phyloP scores from a whole-genome alignment of 305 asterid genomes.

The Vinca major region DNA sequence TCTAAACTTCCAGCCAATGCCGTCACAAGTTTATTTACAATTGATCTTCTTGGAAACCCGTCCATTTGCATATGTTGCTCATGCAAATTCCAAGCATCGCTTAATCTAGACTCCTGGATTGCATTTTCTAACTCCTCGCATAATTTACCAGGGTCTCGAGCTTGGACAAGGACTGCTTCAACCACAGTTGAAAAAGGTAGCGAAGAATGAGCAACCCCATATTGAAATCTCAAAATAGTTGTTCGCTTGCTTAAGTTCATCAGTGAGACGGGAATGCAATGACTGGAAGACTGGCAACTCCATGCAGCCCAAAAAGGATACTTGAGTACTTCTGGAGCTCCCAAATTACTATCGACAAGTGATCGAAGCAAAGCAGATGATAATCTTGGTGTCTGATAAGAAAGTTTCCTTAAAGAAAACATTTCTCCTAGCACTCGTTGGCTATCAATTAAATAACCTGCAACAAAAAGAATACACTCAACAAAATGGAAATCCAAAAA shows the following conservation, averaged over 20 bases:
- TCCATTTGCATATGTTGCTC: conserved; percentile 64
- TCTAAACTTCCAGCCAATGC: conserved; percentile 43
- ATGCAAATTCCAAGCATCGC: conserved; percentile 71
- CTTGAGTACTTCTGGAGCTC: conserved; percentile 18
- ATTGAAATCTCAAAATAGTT: conserved; percentile 13
- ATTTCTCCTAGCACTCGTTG: conserved; percentile 25
- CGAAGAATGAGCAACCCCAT: conserved; percentile 19
- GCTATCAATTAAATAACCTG: conserved; percentile 5
- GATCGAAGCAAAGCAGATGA: conserved; percentile 22
- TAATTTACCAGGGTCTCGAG: conserved; percentile 69
- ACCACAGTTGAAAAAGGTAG: conserved; percentile 40
- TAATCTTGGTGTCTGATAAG: conserved; percentile 17
- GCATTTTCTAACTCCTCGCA: conserved; percentile 61
- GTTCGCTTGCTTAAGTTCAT: conserved; percentile 13
- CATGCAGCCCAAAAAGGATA: conserved; percentile 17
- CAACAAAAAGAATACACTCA: neutral
- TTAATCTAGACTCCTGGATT: conserved; percentile 38
- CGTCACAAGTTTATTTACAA: conserved; percentile 47
- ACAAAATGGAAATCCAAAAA: neutral
- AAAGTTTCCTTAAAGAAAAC: conserved; percentile 32
- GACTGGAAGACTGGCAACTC: conserved; percentile 19
- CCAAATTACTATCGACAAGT: conserved; percentile 9
- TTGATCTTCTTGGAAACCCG: conserved; percentile 69
- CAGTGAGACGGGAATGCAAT: neutral
- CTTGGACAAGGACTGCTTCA: conserved; percentile 69